Evolutionary conservation across 148 eudicot species (phyloP).

Genomic region (Talinum fruticosum): DNA sequence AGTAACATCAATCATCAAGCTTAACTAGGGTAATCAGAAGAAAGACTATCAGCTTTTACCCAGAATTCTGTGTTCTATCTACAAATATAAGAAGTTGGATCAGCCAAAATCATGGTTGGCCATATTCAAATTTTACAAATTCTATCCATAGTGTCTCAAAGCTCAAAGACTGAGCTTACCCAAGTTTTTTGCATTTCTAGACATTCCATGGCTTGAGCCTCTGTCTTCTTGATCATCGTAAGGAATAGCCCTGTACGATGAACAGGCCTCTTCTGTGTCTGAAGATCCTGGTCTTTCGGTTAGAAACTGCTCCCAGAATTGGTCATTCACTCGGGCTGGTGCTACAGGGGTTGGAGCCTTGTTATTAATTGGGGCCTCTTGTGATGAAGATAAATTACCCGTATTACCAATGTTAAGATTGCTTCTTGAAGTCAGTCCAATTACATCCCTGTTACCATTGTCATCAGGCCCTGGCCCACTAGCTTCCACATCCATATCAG

Average conservation of each 20-base stretch:
- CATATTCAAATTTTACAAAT: not conserved
- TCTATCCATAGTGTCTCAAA: not conserved
- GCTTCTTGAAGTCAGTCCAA: constrained; percentile 23
- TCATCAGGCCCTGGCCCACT: constrained; percentile 27
- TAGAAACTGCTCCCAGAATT: constrained; percentile 93
- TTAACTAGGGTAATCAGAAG: not conserved
- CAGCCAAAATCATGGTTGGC: not conserved
- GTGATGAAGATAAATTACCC: constrained; percentile 39
- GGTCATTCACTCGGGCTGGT: constrained; percentile 65
- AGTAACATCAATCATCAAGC: no score
- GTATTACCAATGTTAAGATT: constrained; percentile 22
- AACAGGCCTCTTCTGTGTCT: constrained; percentile 77
- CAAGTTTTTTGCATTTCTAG: constrained; percentile 46
- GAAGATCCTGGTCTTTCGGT: constrained; percentile 84
- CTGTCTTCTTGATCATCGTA: constrained; percentile 49
- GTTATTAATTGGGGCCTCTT: constrained; percentile 38
- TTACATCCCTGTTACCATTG: constrained; percentile 25
- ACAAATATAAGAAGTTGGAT: not conserved
- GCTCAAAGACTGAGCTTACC: constrained; percentile 61
- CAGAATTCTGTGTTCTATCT: not conserved
- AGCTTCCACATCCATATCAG: constrained; percentile 36
- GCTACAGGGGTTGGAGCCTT: constrained; percentile 40
- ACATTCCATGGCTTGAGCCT: constrained; percentile 43
- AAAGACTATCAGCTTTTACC: not conserved
- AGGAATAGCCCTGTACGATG: constrained; percentile 41